phyloP scores from a whole-genome alignment of 495 filamentous ascomycete genomes.

The Trypethelium eluteriae region DNA sequence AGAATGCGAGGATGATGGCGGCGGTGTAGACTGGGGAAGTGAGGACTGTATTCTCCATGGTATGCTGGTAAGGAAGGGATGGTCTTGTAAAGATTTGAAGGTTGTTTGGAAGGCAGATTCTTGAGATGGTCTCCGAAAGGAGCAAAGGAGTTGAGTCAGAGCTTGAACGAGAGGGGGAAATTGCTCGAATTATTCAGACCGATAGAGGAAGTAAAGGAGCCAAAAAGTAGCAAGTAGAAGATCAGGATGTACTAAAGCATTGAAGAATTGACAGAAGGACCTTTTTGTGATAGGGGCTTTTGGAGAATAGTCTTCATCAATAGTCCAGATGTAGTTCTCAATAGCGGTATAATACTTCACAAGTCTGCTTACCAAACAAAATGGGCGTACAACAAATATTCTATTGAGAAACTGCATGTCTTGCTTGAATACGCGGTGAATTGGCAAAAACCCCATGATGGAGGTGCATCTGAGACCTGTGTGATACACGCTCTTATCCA shows the following conservation, averaged over 20 bases:
- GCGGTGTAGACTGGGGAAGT: constrained; percentile 15
- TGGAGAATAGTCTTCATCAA: background rate
- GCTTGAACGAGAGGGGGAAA: no score
- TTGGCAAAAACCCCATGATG: background rate
- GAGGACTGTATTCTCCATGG: background rate
- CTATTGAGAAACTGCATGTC: background rate
- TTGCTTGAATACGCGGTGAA: background rate
- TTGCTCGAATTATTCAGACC: no score
- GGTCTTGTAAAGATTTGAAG: background rate
- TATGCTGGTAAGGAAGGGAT: background rate
- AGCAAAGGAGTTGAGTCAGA: no score
- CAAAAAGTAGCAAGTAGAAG: no score
- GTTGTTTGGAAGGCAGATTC: background rate
- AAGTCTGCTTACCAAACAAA: background rate
- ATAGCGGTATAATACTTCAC: background rate
- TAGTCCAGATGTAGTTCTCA: background rate
- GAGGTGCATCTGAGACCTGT: background rate
- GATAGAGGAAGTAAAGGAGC: no score
- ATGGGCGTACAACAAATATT: background rate
- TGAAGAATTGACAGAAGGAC: no score
- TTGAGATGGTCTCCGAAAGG: no score
- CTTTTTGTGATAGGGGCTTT: no score
- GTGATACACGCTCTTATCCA: background rate
- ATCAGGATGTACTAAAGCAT: no score
- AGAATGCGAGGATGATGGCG: constrained; percentile 34